Conservation (phyloP, 2,329 filamentous ascomycete species). For the Diaporthe caulivora region DNA sequence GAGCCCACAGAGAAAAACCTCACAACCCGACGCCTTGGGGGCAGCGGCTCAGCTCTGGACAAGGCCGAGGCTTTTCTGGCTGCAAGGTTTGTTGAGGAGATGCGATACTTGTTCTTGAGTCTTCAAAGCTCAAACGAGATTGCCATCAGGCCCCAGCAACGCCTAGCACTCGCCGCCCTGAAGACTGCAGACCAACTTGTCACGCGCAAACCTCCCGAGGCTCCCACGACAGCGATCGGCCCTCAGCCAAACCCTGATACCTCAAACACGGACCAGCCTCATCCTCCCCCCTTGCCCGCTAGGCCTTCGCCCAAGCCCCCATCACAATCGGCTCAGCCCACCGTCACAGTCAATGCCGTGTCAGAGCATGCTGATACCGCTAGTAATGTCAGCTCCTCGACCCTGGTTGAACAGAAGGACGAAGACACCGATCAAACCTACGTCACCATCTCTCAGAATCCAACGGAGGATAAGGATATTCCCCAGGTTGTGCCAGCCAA, state of each 20-base stretch:
- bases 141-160: slow-evolving; percentile 78
- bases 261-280: slow-evolving; percentile 35
- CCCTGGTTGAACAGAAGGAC: slow-evolving; percentile 60
- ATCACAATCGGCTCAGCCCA: slow-evolving; percentile 40
- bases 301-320: slow-evolving; percentile 58
- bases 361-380: slow-evolving; percentile 54
- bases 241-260: slow-evolving; percentile 23
- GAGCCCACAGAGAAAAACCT: slow-evolving; percentile 74
- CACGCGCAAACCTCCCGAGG: slow-evolving; percentile 36
- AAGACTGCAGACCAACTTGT: slow-evolving; percentile 51
- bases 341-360: slow-evolving; percentile 44
- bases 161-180: slow-evolving; percentile 84
- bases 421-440: slow-evolving; percentile 52
- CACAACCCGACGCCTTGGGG: slow-evolving; percentile 79
- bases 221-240: slow-evolving; percentile 38
- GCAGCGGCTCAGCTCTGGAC: slow-evolving; percentile 64
- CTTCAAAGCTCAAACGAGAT: slow-evolving; percentile 74
- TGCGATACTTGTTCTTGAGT: slow-evolving; percentile 77
- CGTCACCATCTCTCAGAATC: slow-evolving; percentile 46
- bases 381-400: slow-evolving; percentile 65
- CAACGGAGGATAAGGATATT: slow-evolving; percentile 27
- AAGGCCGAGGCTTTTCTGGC: slow-evolving; percentile 54
- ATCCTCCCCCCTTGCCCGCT: slow-evolving; percentile 64
- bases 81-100: slow-evolving; percentile 76
- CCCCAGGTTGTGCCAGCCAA: slow-evolving; percentile 41